These are phyloP conservation scores for Prunus mume DNA, from an alignment of 306 rosid genomes.

Conservation along the genomic window DNA sequence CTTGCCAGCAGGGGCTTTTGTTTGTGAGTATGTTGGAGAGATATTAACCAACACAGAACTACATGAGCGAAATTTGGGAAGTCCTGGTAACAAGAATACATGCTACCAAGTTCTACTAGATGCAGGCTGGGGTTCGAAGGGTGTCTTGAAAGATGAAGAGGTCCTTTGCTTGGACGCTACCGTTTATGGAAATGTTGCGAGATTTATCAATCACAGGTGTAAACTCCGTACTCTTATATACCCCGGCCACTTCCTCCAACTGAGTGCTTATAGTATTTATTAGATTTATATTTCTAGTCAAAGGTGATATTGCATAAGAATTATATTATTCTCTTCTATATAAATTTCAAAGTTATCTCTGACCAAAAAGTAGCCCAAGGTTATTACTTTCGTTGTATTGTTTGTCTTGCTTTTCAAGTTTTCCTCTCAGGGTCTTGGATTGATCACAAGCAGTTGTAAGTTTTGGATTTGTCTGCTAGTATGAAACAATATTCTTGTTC, in stretches of 20 bases:
- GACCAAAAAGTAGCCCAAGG: too few species aligned
- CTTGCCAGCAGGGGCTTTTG: slow-evolving; percentile 31
- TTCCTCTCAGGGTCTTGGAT: not conserved
- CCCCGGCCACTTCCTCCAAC: too few species aligned
- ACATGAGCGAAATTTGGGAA: not conserved
- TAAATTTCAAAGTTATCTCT: too few species aligned
- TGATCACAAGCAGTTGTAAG: not conserved
- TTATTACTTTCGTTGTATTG: too few species aligned
- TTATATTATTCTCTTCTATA: too few species aligned
- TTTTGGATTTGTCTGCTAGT: not conserved
- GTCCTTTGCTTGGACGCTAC: slow-evolving; percentile 25
- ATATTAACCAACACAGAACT: slow-evolving; percentile 20
- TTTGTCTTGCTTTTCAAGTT: not conserved
- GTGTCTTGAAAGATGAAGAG: slow-evolving; percentile 17
- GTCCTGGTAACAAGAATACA: slow-evolving; percentile 5
- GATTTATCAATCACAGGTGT: slow-evolving; percentile 36
- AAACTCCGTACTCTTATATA: not conserved
- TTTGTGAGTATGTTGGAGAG: slow-evolving; percentile 33
- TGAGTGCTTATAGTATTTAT: too few species aligned
- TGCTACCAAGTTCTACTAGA: slow-evolving; percentile 14
- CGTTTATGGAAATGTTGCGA: slow-evolving; percentile 27
- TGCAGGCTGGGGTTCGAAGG: slow-evolving; percentile 15
- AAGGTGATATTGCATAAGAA: too few species aligned
- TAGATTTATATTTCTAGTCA: too few species aligned
- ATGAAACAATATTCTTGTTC: not conserved